These are phyloP conservation scores for Vanderwaltozyma verrucispora DNA, from an alignment of 805 yeast genomes.

Conservation along the genomic window DNA sequence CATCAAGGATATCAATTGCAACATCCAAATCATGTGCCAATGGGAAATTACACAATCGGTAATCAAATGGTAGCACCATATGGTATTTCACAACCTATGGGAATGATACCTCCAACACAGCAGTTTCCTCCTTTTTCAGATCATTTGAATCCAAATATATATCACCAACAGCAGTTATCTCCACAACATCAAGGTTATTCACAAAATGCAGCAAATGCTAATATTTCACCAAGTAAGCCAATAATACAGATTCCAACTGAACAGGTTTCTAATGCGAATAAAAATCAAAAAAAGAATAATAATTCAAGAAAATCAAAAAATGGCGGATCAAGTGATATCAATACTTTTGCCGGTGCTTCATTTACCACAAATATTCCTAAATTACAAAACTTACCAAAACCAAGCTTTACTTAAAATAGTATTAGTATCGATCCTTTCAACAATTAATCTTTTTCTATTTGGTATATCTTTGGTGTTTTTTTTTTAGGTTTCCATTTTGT, in stretches of 20 bases:
- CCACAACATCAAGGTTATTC: not conserved
- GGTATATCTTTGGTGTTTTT: not conserved
- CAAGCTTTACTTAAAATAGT: constrained; percentile 23
- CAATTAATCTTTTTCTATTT: too few relatives aligned
- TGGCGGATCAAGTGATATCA: not conserved
- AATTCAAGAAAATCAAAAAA: not conserved
- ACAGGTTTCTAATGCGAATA: not conserved
- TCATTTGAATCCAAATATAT: not conserved
- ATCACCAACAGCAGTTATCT: not conserved
- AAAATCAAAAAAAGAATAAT: not conserved
- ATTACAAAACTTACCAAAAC: constrained; percentile 26
- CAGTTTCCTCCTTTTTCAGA: not conserved
- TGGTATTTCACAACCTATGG: not conserved
- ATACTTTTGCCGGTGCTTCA: constrained; percentile 28
- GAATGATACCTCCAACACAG: not conserved
- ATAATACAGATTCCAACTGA: not conserved
- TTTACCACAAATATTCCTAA: constrained; percentile 27
- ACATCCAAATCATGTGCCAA: not conserved
- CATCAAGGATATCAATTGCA: not conserved
- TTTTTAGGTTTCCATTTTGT: too few relatives aligned
- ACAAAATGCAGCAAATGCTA: not conserved
- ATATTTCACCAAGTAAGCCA: not conserved
- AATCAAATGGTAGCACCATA: not conserved
- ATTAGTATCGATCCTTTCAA: too few relatives aligned
- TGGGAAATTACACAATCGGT: too few relatives aligned